A percentile compares a stretch with the other conserved stretches of the same genome.
These are phyloP conservation scores for Talaromyces sp. DNA, from an alignment of 2,329 filamentous ascomycete genomes.

Conservation along the genomic window DNA sequence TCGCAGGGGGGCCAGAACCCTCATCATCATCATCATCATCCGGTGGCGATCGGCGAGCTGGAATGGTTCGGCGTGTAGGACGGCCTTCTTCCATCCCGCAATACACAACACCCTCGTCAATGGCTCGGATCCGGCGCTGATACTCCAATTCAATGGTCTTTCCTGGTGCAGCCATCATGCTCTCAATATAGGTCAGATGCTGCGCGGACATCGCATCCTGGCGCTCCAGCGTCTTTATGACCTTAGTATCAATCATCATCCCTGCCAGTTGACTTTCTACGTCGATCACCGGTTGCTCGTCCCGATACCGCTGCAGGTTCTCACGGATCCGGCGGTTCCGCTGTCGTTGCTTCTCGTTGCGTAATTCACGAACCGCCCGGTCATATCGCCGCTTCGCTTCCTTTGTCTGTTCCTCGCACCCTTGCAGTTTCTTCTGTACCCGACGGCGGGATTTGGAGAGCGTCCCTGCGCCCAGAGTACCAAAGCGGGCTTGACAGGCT, in stretches of 20 bases:
- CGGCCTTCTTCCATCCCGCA: neutral
- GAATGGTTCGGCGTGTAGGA: neutral
- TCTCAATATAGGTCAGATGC: neutral
- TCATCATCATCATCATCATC: neutral
- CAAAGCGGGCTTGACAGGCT: constrained; percentile 12
- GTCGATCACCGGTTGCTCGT: constrained; percentile 20
- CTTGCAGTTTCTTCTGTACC: constrained; percentile 14
- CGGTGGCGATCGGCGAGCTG: neutral
- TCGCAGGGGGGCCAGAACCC: neutral
- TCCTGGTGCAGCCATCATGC: neutral
- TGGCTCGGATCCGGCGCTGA: neutral
- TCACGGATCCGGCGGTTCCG: constrained; percentile 18
- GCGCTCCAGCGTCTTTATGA: neutral
- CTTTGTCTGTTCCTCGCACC: constrained; percentile 9
- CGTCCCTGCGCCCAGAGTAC: constrained; percentile 7
- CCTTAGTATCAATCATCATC: constrained; percentile 10
- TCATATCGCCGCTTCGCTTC: constrained; percentile 16
- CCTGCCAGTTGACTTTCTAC: constrained; percentile 16
- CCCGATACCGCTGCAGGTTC: constrained; percentile 17
- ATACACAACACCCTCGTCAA: neutral
- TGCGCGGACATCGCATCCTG: neutral
- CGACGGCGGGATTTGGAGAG: constrained; percentile 19
- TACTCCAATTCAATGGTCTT: neutral
- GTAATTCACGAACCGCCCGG: constrained; percentile 12
- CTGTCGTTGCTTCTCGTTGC: constrained; percentile 19